Base-by-base conservation (phyloP, 768 basidiomycete genomes). In the Coprinopsis sp. region DNA sequence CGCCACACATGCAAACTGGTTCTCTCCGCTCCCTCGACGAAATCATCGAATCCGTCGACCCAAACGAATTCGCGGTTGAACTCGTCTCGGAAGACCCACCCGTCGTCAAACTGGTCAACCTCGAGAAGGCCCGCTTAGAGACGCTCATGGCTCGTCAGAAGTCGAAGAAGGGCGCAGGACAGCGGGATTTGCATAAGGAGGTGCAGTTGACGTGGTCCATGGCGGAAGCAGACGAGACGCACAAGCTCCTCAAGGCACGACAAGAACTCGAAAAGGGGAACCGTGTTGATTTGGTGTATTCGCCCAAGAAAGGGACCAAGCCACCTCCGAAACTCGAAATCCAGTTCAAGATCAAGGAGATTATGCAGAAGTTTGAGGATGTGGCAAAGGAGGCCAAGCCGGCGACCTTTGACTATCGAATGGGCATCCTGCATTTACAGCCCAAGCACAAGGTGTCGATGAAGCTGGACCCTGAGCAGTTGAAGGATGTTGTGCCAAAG, bases 141-240 rank as follows among this genome's bases (percentile, higher is more conserved):
- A 58, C 66, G 16, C 68, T 64, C 50, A 62, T 66, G 46, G 53
- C 62, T 40, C 69, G 66, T 52, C 61, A 56, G 38, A 66, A 67
- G 52, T 64, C 61, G 41, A 70, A 68, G 52, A 66, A 54, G 39
- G 53, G 54, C 5, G 55, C 46, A 31, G 52, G 63, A 36, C 59
- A 65, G 42, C 60, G 70, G 48, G 47, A 28, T 30, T 49, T 60
- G 18, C 58, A 66, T 44, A 90, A 89, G 67, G 82, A 87, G 66
- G 68, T 88, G 4, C 83, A 86, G 63, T 57, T 91, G 37, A 79
- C 81, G 11, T 91, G 87, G 85, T 71, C 68, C 2, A 75, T 81
- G 11, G 77, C 67, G 6, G 52, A 60, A 24, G 76, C 71, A 6
- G 90, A 92, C 55, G 55, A 82, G 16, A 69, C 68, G 29, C 83